Evolutionary conservation across 768 basidiomycete species (phyloP).

Genomic region (Lanmaoa pseudosensibilis): DNA sequence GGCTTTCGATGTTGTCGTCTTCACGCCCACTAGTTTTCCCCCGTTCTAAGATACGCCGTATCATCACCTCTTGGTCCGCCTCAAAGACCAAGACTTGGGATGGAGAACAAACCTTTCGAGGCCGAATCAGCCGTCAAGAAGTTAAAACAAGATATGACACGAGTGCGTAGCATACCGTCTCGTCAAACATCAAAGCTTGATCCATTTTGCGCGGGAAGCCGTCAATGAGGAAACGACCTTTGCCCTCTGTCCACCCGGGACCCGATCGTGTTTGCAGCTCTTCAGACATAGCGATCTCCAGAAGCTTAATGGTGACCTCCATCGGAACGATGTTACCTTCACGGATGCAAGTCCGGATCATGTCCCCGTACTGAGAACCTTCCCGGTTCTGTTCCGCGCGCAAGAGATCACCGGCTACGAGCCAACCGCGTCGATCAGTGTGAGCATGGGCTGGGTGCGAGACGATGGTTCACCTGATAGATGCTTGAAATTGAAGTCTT

Average conservation of each 20-base stretch:
- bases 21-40: conserved; percentile 93
- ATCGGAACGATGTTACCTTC: conserved; percentile 95
- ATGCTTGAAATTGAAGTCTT: conserved; percentile 87
- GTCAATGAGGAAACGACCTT: conserved; percentile 90
- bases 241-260: conserved; percentile 66
- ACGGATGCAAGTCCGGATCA: conserved; percentile 86
- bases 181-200: conserved; percentile 89
- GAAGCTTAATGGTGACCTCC: conserved; percentile 93
- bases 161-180: conserved; percentile 53
- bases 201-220: conserved; percentile 99
- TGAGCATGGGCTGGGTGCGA: conserved; percentile 4
- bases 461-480: conserved; percentile 68
- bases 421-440: conserved; percentile 5
- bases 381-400: conserved; percentile 90
- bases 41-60: conserved; percentile 80
- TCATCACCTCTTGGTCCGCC: conserved; percentile 87
- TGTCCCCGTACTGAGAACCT: conserved; percentile 75
- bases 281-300: conserved; percentile 86
- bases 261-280: conserved; percentile 48
- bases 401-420: conserved; percentile 90
- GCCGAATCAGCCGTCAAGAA: not conserved
- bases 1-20: conserved; percentile 92
- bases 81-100: conserved; percentile 82
- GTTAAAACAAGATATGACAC: not conserved
- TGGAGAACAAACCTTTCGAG: conserved; percentile 71